These are phyloP conservation scores for Yamadazyma diospyri DNA, from an alignment of 1,139 yeast species.

Conservation along the genomic window DNA sequence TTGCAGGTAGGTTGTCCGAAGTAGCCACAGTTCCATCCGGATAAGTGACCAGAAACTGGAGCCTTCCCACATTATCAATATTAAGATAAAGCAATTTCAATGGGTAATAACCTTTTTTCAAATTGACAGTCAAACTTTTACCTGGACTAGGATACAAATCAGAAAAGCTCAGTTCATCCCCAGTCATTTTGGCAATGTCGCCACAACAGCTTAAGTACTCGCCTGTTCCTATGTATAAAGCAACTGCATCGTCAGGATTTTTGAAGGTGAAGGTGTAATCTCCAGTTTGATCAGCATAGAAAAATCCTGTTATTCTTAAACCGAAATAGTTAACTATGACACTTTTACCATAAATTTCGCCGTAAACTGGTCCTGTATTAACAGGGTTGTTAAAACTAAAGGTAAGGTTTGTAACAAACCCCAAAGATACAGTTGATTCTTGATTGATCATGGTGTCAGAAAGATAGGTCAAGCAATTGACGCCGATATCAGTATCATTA, in stretches of 20 bases:
- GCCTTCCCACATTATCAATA: no score
- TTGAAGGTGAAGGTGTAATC: neutral
- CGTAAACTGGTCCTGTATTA: no score
- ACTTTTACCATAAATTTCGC: neutral
- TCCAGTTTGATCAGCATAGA: neutral
- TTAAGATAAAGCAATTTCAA: neutral
- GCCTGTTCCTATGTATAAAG: neutral
- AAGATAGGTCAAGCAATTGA: no score
- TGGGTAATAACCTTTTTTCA: neutral
- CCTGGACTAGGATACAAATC: neutral
- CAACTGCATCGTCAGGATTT: neutral
- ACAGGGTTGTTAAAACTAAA: no score
- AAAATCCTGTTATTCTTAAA: neutral
- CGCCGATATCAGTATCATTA: no score
- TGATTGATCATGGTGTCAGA: no score
- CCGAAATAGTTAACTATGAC: neutral
- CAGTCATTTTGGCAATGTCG: neutral
- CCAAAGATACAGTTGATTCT: no score
- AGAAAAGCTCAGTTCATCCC: neutral
- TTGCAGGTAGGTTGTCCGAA: neutral
- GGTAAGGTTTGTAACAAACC: no score
- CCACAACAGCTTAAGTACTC: neutral
- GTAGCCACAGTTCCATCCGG: neutral
- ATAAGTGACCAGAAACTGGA: neutral
- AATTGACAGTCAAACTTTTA: neutral